Conservation (phyloP, 305 asterid genomes). For the Rubia peregrina region DNA sequence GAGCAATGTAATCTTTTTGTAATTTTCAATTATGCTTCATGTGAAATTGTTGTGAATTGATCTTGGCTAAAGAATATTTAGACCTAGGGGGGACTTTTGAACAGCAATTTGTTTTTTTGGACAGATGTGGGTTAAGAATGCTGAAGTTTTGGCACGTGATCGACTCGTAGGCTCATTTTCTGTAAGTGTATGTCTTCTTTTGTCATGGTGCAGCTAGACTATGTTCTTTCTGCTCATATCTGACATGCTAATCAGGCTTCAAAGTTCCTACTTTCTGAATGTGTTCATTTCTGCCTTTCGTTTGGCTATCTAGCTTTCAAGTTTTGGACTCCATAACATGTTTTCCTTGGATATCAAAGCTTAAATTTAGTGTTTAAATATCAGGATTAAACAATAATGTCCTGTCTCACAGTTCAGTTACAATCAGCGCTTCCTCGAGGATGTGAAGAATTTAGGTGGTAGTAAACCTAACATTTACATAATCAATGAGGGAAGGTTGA, state of each 20-base stretch:
- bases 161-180: conserved; percentile 83
- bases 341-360: background rate
- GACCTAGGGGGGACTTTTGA: background rate
- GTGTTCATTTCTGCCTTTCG: background rate
- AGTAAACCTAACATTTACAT: background rate
- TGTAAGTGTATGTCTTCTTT: conserved; percentile 33
- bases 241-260: background rate
- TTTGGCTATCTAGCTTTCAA: background rate
- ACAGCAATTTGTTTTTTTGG: conserved; percentile 1
- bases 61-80: conserved; percentile 7
- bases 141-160: conserved; percentile 90
- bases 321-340: background rate
- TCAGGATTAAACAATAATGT: background rate
- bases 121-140: conserved; percentile 93
- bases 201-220: background rate
- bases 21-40: background rate
- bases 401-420: background rate
- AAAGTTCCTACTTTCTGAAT: conserved; percentile 9
- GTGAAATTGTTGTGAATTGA: background rate
- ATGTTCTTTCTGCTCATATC: background rate
- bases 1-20: background rate
- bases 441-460: background rate
- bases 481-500: background rate
- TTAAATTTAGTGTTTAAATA: background rate
- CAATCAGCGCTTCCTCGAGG: background rate